These are phyloP conservation scores for Echium plantagineum DNA, from an alignment of 257 asterid species.

Conservation along the genomic window DNA sequence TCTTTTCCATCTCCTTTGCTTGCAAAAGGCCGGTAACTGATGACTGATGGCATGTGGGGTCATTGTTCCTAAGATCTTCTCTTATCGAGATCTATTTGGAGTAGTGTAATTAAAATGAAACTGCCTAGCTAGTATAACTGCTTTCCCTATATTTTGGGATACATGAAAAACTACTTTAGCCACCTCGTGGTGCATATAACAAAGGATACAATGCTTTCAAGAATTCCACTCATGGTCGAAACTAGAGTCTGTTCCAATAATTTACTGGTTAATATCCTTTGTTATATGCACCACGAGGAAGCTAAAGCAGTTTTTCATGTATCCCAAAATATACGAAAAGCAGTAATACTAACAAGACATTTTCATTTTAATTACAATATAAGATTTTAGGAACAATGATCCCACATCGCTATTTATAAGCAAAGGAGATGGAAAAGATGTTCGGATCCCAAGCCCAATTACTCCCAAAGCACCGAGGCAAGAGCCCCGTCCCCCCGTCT, in stretches of 20 bases:
- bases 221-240: slow-evolving; percentile 30
- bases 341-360: slow-evolving; percentile 77
- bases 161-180: too few species aligned
- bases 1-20: too few species aligned
- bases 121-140: too few species aligned
- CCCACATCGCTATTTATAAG: slow-evolving; percentile 72
- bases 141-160: too few species aligned
- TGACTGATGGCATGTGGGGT: too few species aligned
- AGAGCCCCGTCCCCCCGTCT: slow-evolving; percentile 74
- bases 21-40: too few species aligned
- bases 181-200: too few species aligned
- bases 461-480: slow-evolving; percentile 93
- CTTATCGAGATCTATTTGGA: too few species aligned
- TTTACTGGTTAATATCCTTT: slow-evolving; percentile 68
- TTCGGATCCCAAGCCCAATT: slow-evolving; percentile 44
- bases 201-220: slow-evolving; percentile 32
- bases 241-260: slow-evolving; percentile 57
- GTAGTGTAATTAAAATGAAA: too few species aligned
- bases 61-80: too few species aligned
- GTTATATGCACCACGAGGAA: slow-evolving; percentile 94
- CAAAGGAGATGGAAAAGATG: slow-evolving; percentile 39
- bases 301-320: slow-evolving; percentile 88
- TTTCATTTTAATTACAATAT: slow-evolving; percentile 80
- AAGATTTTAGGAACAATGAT: slow-evolving; percentile 70
- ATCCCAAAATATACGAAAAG: slow-evolving; percentile 77